Evolutionary conservation across 257 asterid genomes (phyloP).

Genomic region (Eustoma russellianum): DNA sequence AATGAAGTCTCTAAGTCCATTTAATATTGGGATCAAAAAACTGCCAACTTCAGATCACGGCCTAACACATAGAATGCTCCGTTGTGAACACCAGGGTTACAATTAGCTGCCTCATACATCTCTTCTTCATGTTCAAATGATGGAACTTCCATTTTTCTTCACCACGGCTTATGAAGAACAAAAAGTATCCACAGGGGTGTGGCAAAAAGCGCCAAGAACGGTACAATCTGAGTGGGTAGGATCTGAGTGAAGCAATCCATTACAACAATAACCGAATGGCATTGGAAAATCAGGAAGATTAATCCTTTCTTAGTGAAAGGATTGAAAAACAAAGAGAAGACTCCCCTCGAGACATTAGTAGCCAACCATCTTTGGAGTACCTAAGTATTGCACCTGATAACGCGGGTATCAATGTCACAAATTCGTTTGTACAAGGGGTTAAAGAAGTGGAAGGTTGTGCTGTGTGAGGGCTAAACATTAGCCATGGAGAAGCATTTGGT

Average conservation of each 20-base stretch:
- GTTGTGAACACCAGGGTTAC: background rate
- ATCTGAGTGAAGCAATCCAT: background rate
- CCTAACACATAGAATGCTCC: conserved; percentile 1
- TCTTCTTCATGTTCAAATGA: background rate
- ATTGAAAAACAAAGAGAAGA: background rate
- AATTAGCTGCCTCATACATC: background rate
- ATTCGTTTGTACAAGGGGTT: background rate
- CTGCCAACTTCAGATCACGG: background rate
- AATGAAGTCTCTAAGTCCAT: background rate
- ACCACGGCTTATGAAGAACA: background rate
- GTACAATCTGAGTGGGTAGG: conserved; percentile 1
- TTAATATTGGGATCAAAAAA: background rate
- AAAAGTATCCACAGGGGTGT: no score
- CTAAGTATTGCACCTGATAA: background rate
- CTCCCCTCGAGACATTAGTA: background rate
- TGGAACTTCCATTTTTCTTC: background rate
- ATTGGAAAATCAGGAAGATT: background rate
- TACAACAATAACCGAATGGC: background rate
- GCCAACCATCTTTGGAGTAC: conserved; percentile 8
- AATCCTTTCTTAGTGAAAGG: conserved; percentile 2
- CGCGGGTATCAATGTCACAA: background rate
- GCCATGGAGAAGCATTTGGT: background rate
- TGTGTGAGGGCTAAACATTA: background rate
- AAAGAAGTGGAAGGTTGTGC: background rate
- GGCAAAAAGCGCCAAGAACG: background rate